A percentile compares a stretch with the other conserved stretches of the same genome.
phyloP scores from a whole-genome alignment of 192 early-diverging fungal species.

The Mortierella alpina region DNA sequence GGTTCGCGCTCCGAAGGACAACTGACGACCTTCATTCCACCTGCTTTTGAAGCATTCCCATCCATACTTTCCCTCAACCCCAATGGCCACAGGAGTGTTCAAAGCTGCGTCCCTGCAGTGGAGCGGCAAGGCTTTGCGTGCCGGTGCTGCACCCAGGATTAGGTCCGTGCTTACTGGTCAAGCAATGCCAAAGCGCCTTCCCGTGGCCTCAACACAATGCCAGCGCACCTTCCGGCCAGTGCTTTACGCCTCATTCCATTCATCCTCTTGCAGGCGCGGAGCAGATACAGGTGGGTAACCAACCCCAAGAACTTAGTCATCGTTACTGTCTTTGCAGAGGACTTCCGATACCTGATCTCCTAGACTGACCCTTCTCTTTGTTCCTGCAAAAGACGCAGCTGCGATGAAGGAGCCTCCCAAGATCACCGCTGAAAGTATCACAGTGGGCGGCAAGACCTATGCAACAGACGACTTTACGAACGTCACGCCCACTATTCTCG shows the following conservation, averaged over 20 bases:
- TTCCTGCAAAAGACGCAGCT: no score
- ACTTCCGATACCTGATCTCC: not conserved
- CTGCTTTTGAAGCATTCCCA: no score
- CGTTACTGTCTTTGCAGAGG: not conserved
- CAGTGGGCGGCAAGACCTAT: slow-evolving; percentile 56
- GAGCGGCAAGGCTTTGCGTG: slow-evolving; percentile 1
- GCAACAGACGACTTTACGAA: slow-evolving; percentile 80
- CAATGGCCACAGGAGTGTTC: slow-evolving; percentile 36
- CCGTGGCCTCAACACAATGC: not conserved
- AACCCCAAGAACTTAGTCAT: no score
- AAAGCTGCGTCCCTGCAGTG: slow-evolving; percentile 33
- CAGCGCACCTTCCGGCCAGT: slow-evolving; percentile 21
- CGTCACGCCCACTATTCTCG: slow-evolving; percentile 76
- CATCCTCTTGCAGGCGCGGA: slow-evolving; percentile 9
- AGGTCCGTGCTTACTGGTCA: not conserved
- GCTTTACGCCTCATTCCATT: slow-evolving; percentile 36
- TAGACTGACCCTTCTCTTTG: not conserved
- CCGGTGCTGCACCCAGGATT: not conserved
- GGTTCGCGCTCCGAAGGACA: no score
- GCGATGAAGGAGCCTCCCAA: slow-evolving; percentile 23
- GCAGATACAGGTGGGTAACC: slow-evolving; percentile 22
- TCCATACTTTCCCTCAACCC: no score
- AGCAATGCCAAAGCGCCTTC: not conserved
- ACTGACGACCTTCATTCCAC: no score
- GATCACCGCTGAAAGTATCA: slow-evolving; percentile 36